Evolutionary conservation across 2,329 filamentous ascomycete genomes (phyloP), one percentile per base, ranked within the genome.

Genomic region (Dactylellina parvicollis): DNA sequence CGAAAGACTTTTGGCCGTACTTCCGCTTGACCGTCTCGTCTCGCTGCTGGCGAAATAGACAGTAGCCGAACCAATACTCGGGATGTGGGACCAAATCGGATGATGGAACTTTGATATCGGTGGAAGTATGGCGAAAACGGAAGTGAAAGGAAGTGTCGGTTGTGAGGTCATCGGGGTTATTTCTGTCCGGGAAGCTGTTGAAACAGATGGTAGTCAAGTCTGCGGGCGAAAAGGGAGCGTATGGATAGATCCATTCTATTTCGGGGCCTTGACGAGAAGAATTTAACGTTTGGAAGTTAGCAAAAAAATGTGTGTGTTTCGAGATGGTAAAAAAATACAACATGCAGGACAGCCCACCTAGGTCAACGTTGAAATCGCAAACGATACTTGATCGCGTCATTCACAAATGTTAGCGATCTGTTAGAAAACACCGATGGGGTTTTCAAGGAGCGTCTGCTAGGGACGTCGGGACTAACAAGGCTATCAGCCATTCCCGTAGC

Each of bases 191-290:
- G 56, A 78, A 78, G 60, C 77, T 78, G 36, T 77, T 78, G 64
- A 78, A 78, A 70, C 77, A 78, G 59, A 78, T 78, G 10, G 76
- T 77, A n/a, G 77, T 76, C 22, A 78, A 55, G 61, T 78, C 77
- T 16, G 76, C 67, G n/a, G 72, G 66, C 5, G 77, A 78, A 49
- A 78, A 76, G 40, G 77, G 74, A 44, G 77, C 75, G n/a, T 76
- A 76, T 36, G 77, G 77, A 60, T 78, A 77, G 52, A 78, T 78
- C 69, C 77, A 78, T 64, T 78, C 77, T 22, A 78, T 66, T 62
- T 78, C 77, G 34, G 77, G 76, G 42, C 77, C 77, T 76, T 22
- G 26, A 57, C 12, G 47, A 10, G 4, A 30, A 28, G 20, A 30
- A 36, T 20, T 62, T 22, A 28, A 49, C 16, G 14, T 20, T n/a